These are phyloP conservation scores for Trypanosomatidae sp. DNA, from an alignment of 208 protist species.

Conservation along the genomic window DNA sequence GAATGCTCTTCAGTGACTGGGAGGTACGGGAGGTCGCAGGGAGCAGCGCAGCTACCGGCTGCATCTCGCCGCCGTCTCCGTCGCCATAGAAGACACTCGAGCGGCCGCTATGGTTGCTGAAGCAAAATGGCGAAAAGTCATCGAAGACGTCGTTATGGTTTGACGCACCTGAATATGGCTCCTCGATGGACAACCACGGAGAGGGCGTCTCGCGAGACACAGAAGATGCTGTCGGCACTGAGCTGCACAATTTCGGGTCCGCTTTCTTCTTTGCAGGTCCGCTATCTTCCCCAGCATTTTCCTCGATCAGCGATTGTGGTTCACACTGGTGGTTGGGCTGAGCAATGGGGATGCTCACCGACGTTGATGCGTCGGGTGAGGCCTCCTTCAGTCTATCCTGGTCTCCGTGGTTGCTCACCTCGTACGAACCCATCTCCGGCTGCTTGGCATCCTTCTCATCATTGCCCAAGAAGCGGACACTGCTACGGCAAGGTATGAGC, in stretches of 20 bases:
- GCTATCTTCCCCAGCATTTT: neutral
- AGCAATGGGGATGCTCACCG: neutral
- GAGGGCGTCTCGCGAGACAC: conserved; percentile 1
- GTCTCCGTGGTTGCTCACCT: neutral
- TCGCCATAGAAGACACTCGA: neutral
- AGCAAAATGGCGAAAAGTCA: neutral
- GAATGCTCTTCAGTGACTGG: conserved; percentile 18
- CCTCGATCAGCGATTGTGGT: neutral
- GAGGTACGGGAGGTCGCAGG: neutral
- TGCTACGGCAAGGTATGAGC: conserved; percentile 4
- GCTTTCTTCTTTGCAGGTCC: neutral
- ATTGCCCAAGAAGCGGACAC: conserved; percentile 11
- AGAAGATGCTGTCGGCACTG: neutral
- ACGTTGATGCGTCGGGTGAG: neutral
- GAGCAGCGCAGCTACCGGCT: neutral
- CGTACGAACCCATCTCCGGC: neutral
- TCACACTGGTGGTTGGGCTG: neutral
- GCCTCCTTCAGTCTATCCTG: neutral
- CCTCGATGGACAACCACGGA: neutral
- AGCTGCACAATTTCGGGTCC: neutral
- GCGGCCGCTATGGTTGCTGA: neutral
- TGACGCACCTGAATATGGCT: neutral
- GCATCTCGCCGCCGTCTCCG: neutral
- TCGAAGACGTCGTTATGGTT: neutral
- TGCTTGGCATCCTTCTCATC: neutral